Conservation (phyloP, 352 stramenopile genomes). For the Aphanomyces invadans region DNA sequence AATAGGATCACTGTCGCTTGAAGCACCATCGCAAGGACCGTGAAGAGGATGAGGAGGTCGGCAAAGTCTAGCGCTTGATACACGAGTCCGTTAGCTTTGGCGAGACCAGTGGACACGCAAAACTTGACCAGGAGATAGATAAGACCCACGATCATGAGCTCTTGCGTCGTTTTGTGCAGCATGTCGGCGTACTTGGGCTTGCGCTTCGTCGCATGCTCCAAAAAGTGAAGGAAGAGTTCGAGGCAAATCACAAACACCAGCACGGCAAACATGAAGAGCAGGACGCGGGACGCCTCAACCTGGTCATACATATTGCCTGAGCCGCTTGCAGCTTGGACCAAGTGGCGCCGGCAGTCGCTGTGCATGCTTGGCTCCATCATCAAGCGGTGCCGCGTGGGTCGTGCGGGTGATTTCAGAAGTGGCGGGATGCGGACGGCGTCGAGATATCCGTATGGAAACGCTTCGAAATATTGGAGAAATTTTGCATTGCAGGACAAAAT, state of each 20-base stretch:
- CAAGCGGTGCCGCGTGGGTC: too few species aligned
- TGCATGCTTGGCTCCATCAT: too few species aligned
- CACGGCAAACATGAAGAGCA: conserved; percentile 15
- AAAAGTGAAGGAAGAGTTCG: conserved; percentile 7
- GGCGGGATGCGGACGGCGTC: too few species aligned
- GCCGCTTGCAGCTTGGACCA: neutral
- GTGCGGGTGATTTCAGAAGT: too few species aligned
- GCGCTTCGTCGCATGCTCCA: conserved; percentile 19
- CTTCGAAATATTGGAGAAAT: too few species aligned
- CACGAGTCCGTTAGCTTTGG: conserved; percentile 29
- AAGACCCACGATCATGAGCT: conserved; percentile 54
- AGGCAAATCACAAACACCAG: conserved; percentile 24
- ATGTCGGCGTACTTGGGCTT: conserved; percentile 23
- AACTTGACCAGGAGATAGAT: conserved; percentile 51
- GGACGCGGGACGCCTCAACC: conserved; percentile 5
- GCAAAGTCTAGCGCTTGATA: conserved; percentile 48
- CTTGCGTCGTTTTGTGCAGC: conserved; percentile 27
- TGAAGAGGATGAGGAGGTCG: conserved; percentile 49
- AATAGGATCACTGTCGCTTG: conserved; percentile 46
- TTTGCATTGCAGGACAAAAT: too few species aligned
- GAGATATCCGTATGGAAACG: too few species aligned
- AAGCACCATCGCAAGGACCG: conserved; percentile 44
- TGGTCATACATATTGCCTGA: neutral
- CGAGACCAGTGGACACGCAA: conserved; percentile 33
- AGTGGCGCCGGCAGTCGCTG: neutral